phyloP scores from a whole-genome alignment of 2,329 filamentous ascomycete genomes.

The Raffaelea deltoideospora region DNA sequence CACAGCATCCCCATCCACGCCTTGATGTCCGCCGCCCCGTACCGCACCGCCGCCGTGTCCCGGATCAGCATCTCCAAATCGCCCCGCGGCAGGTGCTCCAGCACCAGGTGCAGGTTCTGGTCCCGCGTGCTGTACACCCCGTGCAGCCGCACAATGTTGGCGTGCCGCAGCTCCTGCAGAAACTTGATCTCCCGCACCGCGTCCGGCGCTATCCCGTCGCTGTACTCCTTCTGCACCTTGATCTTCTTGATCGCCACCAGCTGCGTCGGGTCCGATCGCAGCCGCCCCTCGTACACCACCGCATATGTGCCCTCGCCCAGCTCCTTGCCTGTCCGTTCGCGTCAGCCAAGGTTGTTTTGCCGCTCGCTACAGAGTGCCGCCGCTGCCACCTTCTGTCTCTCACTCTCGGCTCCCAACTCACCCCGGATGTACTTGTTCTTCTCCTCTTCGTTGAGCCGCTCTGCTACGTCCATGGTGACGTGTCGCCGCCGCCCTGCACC shows the following conservation, averaged over 20 bases:
- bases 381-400: neutral
- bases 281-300: constrained; percentile 80
- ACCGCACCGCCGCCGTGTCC: constrained; percentile 62
- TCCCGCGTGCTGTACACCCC: constrained; percentile 93
- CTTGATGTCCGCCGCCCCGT: constrained; percentile 84
- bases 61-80: constrained; percentile 91
- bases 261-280: constrained; percentile 53
- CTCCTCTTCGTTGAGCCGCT: constrained; percentile 68
- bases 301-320: constrained; percentile 96
- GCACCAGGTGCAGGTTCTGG: constrained; percentile 88
- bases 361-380: no score
- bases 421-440: constrained; percentile 67
- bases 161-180: constrained; percentile 83
- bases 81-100: constrained; percentile 86
- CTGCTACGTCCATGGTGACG: constrained; percentile 46
- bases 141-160: constrained; percentile 86
- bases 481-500: constrained; percentile 10
- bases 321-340: constrained; percentile 50
- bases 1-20: constrained; percentile 98
- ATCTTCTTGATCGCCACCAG: constrained; percentile 90
- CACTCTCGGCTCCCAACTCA: neutral
- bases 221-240: constrained; percentile 72
- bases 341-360: neutral
- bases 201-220: constrained; percentile 85
- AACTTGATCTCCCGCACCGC: constrained; percentile 92